Base-by-base conservation (phyloP, 2,329 filamentous ascomycete species). In the Phialocephala sp. region DNA sequence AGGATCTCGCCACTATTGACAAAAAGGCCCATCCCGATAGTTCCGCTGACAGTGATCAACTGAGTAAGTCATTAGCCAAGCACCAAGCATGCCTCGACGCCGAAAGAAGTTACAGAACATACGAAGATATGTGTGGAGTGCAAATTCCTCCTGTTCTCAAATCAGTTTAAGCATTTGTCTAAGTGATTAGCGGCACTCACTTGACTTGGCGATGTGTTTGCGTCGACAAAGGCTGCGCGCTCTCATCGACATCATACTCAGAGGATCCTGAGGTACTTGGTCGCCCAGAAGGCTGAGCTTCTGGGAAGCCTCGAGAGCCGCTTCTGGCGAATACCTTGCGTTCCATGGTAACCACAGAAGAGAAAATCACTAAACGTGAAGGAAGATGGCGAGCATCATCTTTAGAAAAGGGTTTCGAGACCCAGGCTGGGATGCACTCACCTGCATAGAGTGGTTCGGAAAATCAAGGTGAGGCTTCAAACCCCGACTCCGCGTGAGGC, bases 1-100 rank as follows among this genome's bases (percentile, higher is more conserved):
- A 79, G 72, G n/a, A 77, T 72, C 27, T 75, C 71, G 20, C 76
- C 76, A 56, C 72, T 74, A 47, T 73, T 72, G 58, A 69, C 68
- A 65, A 77, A 78, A 14, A 78, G 71, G 11, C 76, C 76, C 18
- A 74, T 72, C 8, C 78, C 77, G 52, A 79, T 74, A 1, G 73
- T 72, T 14, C 73, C 76, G 57, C 77, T 77, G 18, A 79, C 69
- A 1, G 73, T 75, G 22, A 79, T 78, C 72, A 79, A 77, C 76
- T 78, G 55, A 18, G 24, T 18, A 20, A 22, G 3, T 9, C 24
- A 35, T 54, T 24, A 54, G 50, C 50, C 27, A 32, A 2, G 50
- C 1, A 5, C 22, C 11, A 32, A 35, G 11, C 1, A 8, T 5
- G 24, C 4, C 14, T 32, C 45, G 24, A 6, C 11, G 3, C n/a